A percentile compares a stretch with the other conserved stretches of the same genome.
Evolutionary conservation across 2,329 filamentous ascomycete species (phyloP).

Genomic region (Aspergillus quadrilineatus): DNA sequence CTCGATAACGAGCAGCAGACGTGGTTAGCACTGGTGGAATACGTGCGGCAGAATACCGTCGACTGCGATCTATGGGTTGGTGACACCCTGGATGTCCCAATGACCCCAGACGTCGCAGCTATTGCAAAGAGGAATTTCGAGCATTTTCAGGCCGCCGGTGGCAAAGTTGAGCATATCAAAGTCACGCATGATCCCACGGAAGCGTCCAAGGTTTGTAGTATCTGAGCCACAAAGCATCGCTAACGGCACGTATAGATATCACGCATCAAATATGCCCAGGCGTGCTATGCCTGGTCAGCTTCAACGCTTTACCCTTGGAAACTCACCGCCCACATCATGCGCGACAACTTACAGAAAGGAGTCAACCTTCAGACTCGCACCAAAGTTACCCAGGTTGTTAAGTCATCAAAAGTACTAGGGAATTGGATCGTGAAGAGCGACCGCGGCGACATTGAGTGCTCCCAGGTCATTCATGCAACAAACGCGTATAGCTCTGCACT

Average conservation of each 20-base stretch:
- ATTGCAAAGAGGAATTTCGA: constrained; percentile 1
- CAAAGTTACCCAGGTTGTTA: not conserved
- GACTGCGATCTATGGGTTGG: constrained; percentile 11
- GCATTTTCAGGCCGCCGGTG: not conserved
- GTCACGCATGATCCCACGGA: not conserved
- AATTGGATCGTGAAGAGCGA: not conserved
- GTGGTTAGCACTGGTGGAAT: not conserved
- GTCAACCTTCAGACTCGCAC: constrained; percentile 5
- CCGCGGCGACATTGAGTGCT: constrained; percentile 3
- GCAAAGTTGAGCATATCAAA: constrained; percentile 2
- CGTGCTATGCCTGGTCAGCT: constrained; percentile 4
- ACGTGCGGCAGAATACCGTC: constrained; percentile 3
- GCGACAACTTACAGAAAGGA: not conserved
- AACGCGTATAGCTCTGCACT: constrained; percentile 9
- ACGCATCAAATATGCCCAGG: not conserved
- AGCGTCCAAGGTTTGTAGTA: not conserved
- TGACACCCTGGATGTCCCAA: constrained; percentile 4
- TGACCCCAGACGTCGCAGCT: constrained; percentile 1
- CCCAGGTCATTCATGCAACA: constrained; percentile 1
- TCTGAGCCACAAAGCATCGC: not conserved
- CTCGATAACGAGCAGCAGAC: constrained; percentile 4
- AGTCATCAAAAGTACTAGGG: not conserved
- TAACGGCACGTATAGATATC: constrained; percentile 2
- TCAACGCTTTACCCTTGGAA: constrained; percentile 8
- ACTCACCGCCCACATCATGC: constrained; percentile 5